phyloP scores from a whole-genome alignment of 345 rosid genomes.

The Populus tremula region DNA sequence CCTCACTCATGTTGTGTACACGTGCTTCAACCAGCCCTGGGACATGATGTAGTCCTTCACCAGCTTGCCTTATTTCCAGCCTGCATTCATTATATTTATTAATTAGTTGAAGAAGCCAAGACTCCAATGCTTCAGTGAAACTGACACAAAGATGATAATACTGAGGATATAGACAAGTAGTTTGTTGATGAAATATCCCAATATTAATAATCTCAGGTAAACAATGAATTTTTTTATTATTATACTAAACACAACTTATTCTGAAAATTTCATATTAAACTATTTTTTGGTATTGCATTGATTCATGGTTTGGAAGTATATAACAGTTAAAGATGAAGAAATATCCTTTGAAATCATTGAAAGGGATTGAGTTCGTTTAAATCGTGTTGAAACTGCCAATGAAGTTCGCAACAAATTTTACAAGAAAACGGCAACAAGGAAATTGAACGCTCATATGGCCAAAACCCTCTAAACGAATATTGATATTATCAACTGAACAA shows the following conservation, averaged over 20 bases:
- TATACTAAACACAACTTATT: not conserved
- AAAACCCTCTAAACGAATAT: not conserved
- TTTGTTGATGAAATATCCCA: not conserved
- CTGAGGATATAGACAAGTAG: not conserved
- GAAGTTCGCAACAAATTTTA: not conserved
- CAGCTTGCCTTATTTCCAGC: conserved; percentile 74
- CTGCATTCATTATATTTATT: conserved; percentile 34
- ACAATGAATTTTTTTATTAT: not conserved
- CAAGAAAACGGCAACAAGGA: not conserved
- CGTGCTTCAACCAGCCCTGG: conserved; percentile 88
- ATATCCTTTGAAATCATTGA: not conserved
- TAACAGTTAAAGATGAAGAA: not conserved
- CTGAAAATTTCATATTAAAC: not conserved
- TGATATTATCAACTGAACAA: not conserved
- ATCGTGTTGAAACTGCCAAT: not conserved
- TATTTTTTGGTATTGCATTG: not conserved
- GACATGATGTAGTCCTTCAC: conserved; percentile 81
- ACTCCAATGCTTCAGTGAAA: not conserved
- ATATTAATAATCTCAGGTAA: not conserved
- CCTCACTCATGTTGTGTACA: conserved; percentile 74
- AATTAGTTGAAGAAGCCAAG: not conserved
- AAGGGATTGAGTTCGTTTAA: not conserved
- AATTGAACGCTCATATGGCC: not conserved
- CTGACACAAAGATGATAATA: not conserved
- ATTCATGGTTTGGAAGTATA: not conserved